Conservation (phyloP, 306 rosid species). For the Datisca glomerata region DNA sequence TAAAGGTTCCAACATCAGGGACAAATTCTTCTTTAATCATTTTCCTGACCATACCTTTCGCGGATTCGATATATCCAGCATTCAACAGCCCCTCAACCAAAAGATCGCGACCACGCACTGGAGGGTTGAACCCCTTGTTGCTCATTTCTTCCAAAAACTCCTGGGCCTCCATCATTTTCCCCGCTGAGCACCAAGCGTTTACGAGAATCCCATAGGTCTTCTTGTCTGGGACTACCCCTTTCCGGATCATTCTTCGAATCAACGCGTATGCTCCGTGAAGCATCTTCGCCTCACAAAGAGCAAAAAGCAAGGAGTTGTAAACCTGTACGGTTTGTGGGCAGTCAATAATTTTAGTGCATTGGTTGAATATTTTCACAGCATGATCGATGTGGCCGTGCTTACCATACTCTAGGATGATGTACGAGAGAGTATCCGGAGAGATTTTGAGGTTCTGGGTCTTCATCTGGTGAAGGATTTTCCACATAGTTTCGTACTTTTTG, state of each 20-base stretch:
- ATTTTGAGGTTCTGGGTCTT: slow-evolving; percentile 31
- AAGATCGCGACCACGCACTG: slow-evolving; percentile 79
- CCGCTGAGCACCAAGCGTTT: slow-evolving; percentile 77
- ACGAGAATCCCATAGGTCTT: slow-evolving; percentile 53
- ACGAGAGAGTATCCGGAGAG: slow-evolving; percentile 54
- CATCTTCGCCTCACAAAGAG: slow-evolving; percentile 60
- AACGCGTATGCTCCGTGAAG: slow-evolving; percentile 75
- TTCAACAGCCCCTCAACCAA: slow-evolving; percentile 70
- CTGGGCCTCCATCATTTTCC: slow-evolving; percentile 72
- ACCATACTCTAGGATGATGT: slow-evolving; percentile 57
- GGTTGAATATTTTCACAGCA: slow-evolving; percentile 63
- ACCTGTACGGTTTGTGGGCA: slow-evolving; percentile 41
- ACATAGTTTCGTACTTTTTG: slow-evolving; percentile 66
- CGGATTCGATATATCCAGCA: slow-evolving; percentile 62
- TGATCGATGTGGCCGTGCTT: slow-evolving; percentile 58
- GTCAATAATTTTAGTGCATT: slow-evolving; percentile 23
- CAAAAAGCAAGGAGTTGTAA: slow-evolving; percentile 57
- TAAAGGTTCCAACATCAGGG: slow-evolving; percentile 67
- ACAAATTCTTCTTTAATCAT: slow-evolving; percentile 51
- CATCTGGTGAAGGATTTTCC: slow-evolving; percentile 61
- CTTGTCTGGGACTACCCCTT: slow-evolving; percentile 46
- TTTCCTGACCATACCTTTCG: slow-evolving; percentile 60
- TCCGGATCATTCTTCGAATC: slow-evolving; percentile 65
- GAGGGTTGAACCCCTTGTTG: slow-evolving; percentile 65
- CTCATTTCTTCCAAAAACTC: slow-evolving; percentile 71